phyloP scores from a whole-genome alignment of 2,329 filamentous ascomycete species.

The Penicillium digitatum region DNA sequence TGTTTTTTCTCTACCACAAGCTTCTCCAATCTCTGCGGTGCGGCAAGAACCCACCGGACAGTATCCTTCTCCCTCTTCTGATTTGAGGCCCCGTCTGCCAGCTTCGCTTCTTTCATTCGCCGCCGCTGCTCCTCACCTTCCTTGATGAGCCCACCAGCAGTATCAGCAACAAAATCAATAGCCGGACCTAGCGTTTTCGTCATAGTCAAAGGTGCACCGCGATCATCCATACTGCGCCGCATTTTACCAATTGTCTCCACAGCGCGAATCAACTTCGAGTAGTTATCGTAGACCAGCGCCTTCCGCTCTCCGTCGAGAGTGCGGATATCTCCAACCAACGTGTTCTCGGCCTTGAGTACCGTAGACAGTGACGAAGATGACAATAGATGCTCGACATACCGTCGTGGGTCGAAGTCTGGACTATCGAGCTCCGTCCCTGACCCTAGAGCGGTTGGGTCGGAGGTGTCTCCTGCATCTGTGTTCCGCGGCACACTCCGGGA shows the following conservation, averaged over 20 bases:
- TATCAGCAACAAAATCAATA: conserved; percentile 45
- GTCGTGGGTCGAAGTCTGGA: conserved; percentile 66
- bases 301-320: conserved; percentile 95
- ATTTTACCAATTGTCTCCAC: conserved; percentile 88
- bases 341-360: conserved; percentile 45
- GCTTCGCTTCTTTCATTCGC: conserved; percentile 28
- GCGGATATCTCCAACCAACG: conserved; percentile 65
- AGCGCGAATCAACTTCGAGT: conserved; percentile 92
- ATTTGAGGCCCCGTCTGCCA: conserved; percentile 12
- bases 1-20: conserved; percentile 38
- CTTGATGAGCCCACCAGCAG: conserved; percentile 38
- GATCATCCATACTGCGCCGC: conserved; percentile 47
- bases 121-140: conserved; percentile 38
- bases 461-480: conserved; percentile 43
- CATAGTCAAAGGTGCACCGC: conserved; percentile 44
- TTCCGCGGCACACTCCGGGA: conserved; percentile 40
- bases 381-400: conserved; percentile 46
- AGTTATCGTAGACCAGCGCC: conserved; percentile 96
- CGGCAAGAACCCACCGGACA: conserved; percentile 45
- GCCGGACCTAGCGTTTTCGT: conserved; percentile 44
- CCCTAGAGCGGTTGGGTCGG: conserved; percentile 27
- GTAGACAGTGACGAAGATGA: conserved; percentile 42
- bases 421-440: conserved; percentile 64
- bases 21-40: conserved; percentile 38
- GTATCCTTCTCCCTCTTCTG: conserved; percentile 39